These are phyloP conservation scores for Aspergillus melleus DNA, from an alignment of 2,329 filamentous ascomycete species.

Conservation along the genomic window DNA sequence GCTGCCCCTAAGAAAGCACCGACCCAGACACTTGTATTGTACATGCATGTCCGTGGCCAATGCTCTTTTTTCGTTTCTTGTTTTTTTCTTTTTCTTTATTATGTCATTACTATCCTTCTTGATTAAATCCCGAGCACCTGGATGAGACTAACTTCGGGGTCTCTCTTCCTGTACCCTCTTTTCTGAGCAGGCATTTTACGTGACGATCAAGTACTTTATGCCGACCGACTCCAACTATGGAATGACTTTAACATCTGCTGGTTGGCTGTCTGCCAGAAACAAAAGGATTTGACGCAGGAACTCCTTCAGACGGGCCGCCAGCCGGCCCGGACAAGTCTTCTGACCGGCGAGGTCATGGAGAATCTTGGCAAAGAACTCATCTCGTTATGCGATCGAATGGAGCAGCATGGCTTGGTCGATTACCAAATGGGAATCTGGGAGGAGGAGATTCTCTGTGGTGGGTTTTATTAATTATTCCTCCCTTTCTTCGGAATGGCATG, in stretches of 20 bases:
- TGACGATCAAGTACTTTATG: constrained; percentile 75
- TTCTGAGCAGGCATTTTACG: constrained; percentile 68
- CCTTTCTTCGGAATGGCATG: neutral
- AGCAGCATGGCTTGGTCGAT: constrained; percentile 91
- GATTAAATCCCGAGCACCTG: neutral
- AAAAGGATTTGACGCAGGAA: constrained; percentile 70
- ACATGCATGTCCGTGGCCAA: neutral
- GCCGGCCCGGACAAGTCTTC: constrained; percentile 59
- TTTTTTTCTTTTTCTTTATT: neutral
- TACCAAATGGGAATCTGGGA: constrained; percentile 98
- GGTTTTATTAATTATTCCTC: constrained; percentile 37
- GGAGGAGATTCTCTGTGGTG: constrained; percentile 83
- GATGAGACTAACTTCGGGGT: constrained; percentile 8
- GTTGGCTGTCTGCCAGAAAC: constrained; percentile 78
- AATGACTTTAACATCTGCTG: constrained; percentile 92
- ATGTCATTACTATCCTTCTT: neutral
- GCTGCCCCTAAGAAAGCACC: neutral
- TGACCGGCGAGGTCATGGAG: constrained; percentile 69
- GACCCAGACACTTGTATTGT: neutral
- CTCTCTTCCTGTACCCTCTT: neutral
- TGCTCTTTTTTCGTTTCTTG: neutral
- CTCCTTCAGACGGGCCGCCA: constrained; percentile 61
- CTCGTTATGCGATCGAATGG: constrained; percentile 78
- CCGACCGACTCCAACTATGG: constrained; percentile 82
- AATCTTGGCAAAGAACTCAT: constrained; percentile 81